Evolutionary conservation across 805 yeast genomes (phyloP).

Genomic region (Lipomyces kockii): DNA sequence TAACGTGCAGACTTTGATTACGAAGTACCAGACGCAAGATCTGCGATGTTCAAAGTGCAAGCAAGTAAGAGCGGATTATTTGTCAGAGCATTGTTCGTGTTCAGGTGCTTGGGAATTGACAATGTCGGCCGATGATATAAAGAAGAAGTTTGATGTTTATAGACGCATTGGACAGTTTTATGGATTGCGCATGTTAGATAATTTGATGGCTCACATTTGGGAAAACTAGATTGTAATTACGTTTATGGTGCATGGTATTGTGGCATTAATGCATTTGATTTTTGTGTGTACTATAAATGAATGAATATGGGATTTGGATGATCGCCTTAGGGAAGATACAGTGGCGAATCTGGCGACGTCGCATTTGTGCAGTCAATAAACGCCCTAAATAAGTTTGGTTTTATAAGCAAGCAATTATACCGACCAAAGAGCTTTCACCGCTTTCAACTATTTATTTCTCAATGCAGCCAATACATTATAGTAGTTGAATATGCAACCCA

Average conservation of each 20-base stretch:
- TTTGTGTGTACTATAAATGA: background rate
- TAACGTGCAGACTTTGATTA: conserved; percentile 59
- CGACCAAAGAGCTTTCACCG: background rate
- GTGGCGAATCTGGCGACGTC: background rate
- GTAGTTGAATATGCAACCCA: background rate
- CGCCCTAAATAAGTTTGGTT: too few relatives aligned
- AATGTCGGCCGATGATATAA: conserved; percentile 52
- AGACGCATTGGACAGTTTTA: conserved; percentile 63
- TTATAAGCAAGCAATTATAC: too few relatives aligned
- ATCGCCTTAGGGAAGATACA: background rate
- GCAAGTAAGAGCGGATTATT: conserved; percentile 64
- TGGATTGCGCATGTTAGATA: conserved; percentile 56
- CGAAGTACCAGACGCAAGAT: conserved; percentile 78
- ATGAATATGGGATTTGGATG: background rate
- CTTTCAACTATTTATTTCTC: background rate
- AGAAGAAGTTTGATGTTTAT: conserved; percentile 55
- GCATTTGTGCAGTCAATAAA: too few relatives aligned
- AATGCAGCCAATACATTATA: background rate
- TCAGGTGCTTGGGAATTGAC: conserved; percentile 84
- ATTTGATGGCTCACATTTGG: conserved; percentile 21
- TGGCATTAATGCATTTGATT: background rate
- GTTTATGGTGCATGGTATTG: background rate
- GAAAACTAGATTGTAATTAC: background rate
- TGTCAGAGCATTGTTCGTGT: conserved; percentile 79
- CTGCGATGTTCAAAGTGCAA: conserved; percentile 78